Conservation (phyloP, 805 yeast genomes). For the Lipomyces sp. region DNA sequence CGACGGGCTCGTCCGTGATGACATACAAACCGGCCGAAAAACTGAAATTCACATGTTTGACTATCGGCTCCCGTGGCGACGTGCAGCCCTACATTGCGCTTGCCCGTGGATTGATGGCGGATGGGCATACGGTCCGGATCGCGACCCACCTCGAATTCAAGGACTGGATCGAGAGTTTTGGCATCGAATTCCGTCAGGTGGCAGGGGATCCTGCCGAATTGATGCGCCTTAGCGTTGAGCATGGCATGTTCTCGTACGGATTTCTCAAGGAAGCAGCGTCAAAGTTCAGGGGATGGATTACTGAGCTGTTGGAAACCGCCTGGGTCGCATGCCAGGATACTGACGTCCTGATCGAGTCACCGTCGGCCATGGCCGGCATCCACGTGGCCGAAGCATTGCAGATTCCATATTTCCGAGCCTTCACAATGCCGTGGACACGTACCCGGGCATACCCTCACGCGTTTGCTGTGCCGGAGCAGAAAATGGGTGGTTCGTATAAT, state of each 20-base stretch:
- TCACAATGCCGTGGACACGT: constrained; percentile 98
- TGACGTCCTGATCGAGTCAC: constrained; percentile 90
- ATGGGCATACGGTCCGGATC: constrained; percentile 83
- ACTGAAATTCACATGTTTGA: constrained; percentile 68
- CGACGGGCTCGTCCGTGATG: constrained; percentile 46
- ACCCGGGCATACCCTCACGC: constrained; percentile 97
- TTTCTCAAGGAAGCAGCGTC: constrained; percentile 81
- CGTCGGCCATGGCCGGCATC: constrained; percentile 93
- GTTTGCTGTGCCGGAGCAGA: constrained; percentile 90
- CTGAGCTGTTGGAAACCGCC: constrained; percentile 67
- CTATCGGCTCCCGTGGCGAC: constrained; percentile 96
- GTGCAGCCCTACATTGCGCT: constrained; percentile 95
- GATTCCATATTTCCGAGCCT: constrained; percentile 91
- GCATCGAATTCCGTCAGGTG: constrained; percentile 68
- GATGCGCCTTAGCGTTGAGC: constrained; percentile 90
- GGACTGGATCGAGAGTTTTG: constrained; percentile 71
- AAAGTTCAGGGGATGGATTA: constrained; percentile 82
- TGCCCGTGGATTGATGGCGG: constrained; percentile 74
- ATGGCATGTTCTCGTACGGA: constrained; percentile 82
- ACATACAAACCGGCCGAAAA: constrained; percentile 55
- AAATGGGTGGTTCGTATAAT: constrained; percentile 90
- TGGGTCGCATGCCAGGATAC: constrained; percentile 87
- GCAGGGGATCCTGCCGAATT: constrained; percentile 94
- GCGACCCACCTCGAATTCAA: constrained; percentile 85
- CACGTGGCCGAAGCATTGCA: constrained; percentile 92